phyloP scores from a whole-genome alignment of 2,329 filamentous ascomycete species.

The Diaporthe longicolla region DNA sequence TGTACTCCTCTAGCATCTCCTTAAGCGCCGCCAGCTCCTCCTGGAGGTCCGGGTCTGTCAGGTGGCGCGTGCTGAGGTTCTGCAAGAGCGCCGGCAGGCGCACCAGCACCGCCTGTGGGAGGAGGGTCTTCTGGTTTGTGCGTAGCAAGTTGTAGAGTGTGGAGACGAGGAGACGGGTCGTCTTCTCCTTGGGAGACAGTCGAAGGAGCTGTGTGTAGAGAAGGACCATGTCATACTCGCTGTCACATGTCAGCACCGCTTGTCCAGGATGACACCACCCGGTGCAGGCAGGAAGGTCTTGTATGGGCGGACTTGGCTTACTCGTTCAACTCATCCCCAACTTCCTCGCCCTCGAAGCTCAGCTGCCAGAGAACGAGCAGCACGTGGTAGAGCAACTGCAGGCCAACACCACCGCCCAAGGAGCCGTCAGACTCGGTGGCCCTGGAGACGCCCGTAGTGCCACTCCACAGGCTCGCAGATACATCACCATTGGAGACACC shows the following conservation, averaged over 20 bases:
- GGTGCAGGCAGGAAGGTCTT: background rate
- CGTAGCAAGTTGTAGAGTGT: slow-evolving; percentile 89
- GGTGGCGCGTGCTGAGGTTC: slow-evolving; percentile 73
- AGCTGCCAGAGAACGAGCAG: slow-evolving; percentile 96
- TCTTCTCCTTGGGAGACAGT: slow-evolving; percentile 97
- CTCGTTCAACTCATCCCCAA: slow-evolving; percentile 86
- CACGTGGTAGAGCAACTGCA: slow-evolving; percentile 95
- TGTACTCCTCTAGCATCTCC: slow-evolving; percentile 76
- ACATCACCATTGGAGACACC: slow-evolving; percentile 77
- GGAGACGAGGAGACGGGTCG: slow-evolving; percentile 89
- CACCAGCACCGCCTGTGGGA: slow-evolving; percentile 89
- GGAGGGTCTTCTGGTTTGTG: slow-evolving; percentile 77
- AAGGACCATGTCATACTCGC: slow-evolving; percentile 92
- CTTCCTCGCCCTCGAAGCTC: slow-evolving; percentile 87
- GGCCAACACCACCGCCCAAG: slow-evolving; percentile 84
- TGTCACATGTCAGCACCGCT: slow-evolving; percentile 57
- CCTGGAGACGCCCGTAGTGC: slow-evolving; percentile 61
- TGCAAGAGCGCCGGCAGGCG: slow-evolving; percentile 80
- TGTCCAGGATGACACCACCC: background rate
- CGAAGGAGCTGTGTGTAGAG: slow-evolving; percentile 94
- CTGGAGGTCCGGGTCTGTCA: slow-evolving; percentile 74
- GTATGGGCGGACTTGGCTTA: slow-evolving; percentile 61
- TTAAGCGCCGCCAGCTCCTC: slow-evolving; percentile 73
- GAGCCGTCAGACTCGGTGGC: slow-evolving; percentile 74
- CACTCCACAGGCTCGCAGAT: slow-evolving; percentile 73